phyloP scores from a whole-genome alignment of 441 rosid genomes.

The Eruca vesicaria region DNA sequence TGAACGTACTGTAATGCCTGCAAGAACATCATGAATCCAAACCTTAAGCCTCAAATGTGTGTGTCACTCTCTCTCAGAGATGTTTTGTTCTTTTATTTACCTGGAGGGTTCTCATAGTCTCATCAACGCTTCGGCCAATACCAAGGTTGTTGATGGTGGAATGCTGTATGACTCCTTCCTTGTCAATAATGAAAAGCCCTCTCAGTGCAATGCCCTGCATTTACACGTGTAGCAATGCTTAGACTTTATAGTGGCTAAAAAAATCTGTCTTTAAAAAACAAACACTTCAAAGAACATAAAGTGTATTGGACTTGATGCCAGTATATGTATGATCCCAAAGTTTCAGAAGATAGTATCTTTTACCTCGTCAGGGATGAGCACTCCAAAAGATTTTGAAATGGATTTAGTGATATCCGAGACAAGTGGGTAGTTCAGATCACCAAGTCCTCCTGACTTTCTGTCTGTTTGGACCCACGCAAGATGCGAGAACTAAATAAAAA shows the following conservation, averaged over 20 bases:
- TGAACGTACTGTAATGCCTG: constrained; percentile 75
- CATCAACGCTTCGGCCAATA: constrained; percentile 74
- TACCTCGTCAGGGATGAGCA: constrained; percentile 85
- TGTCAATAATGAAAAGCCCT: constrained; percentile 66
- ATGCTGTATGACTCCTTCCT: constrained; percentile 74
- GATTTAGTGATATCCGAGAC: constrained; percentile 77
- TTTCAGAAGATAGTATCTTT: not conserved
- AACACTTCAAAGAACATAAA: not conserved
- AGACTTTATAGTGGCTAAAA: not conserved
- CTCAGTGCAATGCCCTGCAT: constrained; percentile 64
- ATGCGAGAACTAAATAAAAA: constrained; percentile 56
- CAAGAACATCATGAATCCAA: not conserved
- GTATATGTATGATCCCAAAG: not conserved
- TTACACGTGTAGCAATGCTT: not conserved
- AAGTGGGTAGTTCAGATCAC: constrained; percentile 77
- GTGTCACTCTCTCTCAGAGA: not conserved
- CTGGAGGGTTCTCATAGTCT: constrained; percentile 78
- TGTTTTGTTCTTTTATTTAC: constrained; percentile 31
- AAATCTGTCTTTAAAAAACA: not conserved
- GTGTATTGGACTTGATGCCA: not conserved
- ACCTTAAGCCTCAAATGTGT: not conserved
- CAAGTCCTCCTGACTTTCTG: constrained; percentile 87
- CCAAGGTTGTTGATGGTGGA: constrained; percentile 81
- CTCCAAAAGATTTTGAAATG: constrained; percentile 67
- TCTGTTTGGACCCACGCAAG: constrained; percentile 92